A percentile compares a stretch with the other conserved stretches of the same genome.
Evolutionary conservation across 768 basidiomycete genomes (phyloP).

Genomic region (Neoboletus magnificus): DNA sequence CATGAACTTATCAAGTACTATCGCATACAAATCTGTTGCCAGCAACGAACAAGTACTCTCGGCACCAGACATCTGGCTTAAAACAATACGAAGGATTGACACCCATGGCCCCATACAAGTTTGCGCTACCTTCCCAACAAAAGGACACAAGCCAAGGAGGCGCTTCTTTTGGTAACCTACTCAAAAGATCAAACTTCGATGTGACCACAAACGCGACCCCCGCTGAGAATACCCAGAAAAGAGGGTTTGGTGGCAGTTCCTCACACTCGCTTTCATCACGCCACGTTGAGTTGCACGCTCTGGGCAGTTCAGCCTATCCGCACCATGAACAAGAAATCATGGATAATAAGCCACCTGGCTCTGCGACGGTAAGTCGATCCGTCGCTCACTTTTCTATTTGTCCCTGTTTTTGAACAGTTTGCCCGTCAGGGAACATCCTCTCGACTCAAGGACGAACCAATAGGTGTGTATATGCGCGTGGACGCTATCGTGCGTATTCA

Average conservation of each 20-base stretch:
- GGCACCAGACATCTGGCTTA: too few species aligned
- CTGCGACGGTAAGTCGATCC: conserved; percentile 6
- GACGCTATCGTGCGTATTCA: neutral
- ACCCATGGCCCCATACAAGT: conserved; percentile 19
- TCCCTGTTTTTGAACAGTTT: neutral
- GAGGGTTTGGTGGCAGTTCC: conserved; percentile 3
- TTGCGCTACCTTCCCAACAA: conserved; percentile 12
- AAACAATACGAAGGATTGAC: neutral
- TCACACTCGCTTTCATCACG: conserved; percentile 12
- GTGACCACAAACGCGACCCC: conserved; percentile 7
- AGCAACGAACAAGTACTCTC: neutral
- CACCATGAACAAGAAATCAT: neutral
- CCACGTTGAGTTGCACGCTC: conserved; percentile 9
- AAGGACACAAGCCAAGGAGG: conserved; percentile 2
- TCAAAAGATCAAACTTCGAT: conserved; percentile 10
- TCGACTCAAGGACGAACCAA: conserved; percentile 7
- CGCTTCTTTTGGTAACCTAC: neutral
- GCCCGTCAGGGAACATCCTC: conserved; percentile 7
- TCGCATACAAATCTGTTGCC: neutral
- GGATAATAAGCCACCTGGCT: conserved; percentile 2
- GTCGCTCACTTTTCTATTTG: neutral
- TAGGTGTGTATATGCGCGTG: conserved; percentile 26
- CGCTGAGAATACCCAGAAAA: conserved; percentile 1
- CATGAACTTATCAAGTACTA: neutral
- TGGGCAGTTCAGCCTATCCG: conserved; percentile 6